Conservation (phyloP, 23 red algal species). For the Agarophyton chilense region DNA sequence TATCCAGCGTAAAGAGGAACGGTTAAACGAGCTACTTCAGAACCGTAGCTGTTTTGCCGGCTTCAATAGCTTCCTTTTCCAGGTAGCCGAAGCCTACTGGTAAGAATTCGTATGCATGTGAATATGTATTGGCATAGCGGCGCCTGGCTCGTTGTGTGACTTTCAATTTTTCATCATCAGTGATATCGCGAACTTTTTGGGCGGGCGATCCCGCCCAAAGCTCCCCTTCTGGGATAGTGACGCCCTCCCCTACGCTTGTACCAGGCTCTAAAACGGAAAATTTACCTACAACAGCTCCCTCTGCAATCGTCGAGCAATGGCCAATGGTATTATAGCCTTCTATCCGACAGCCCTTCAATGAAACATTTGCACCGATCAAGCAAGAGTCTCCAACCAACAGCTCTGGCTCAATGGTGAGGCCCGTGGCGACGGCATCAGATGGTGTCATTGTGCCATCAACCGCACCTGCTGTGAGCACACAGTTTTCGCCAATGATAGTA, state of each 20-base stretch:
- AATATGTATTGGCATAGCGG: neutral
- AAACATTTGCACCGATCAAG: constrained; percentile 54
- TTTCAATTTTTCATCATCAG: constrained; percentile 43
- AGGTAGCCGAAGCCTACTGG: constrained; percentile 58
- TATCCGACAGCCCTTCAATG: constrained; percentile 65
- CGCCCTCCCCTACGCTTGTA: constrained; percentile 32
- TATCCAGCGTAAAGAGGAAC: neutral
- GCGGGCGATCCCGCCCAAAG: constrained; percentile 61
- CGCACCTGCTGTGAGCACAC: constrained; percentile 52
- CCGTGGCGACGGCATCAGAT: constrained; percentile 35
- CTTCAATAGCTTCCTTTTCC: constrained; percentile 54
- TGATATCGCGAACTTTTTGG: constrained; percentile 43
- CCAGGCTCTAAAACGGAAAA: constrained; percentile 27
- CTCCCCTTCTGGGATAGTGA: constrained; percentile 36
- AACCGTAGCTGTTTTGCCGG: neutral
- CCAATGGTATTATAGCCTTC: constrained; percentile 65
- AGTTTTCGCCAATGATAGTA: constrained; percentile 74
- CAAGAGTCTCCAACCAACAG: constrained; percentile 66
- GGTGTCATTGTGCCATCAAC: constrained; percentile 41
- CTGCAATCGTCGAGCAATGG: constrained; percentile 36
- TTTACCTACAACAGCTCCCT: constrained; percentile 60
- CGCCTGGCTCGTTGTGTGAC: constrained; percentile 11
- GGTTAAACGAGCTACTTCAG: neutral
- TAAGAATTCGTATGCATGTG: constrained; percentile 66
- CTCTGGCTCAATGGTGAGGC: constrained; percentile 31